These are phyloP conservation scores for Fusarium circinatum DNA, from an alignment of 2,329 filamentous ascomycete species.

Conservation along the genomic window DNA sequence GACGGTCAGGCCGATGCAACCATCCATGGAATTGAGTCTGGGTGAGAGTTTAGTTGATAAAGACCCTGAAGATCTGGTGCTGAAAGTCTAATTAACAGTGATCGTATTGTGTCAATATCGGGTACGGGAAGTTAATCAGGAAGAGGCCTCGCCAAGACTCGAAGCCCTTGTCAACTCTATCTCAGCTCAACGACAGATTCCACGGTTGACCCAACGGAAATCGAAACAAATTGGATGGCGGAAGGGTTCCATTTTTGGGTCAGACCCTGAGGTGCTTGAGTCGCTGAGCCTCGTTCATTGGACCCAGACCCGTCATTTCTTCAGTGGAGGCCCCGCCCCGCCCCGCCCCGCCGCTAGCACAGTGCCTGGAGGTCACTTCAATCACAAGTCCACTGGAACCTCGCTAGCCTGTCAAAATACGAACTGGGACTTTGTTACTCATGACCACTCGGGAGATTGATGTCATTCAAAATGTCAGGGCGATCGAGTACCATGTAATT, in stretches of 20 bases:
- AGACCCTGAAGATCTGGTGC: slow-evolving; percentile 1
- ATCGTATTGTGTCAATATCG: neutral
- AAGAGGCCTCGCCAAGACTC: neutral
- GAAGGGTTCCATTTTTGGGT: slow-evolving; percentile 20
- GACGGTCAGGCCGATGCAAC: slow-evolving; percentile 33
- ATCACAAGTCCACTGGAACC: slow-evolving; percentile 7
- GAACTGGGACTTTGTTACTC: neutral
- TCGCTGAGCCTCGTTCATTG: neutral
- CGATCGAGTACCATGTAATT: neutral
- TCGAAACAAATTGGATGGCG: slow-evolving; percentile 20
- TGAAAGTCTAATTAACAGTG: neutral
- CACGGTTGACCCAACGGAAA: slow-evolving; percentile 14
- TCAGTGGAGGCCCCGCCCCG: neutral
- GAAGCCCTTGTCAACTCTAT: neutral
- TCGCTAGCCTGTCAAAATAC: slow-evolving; percentile 21
- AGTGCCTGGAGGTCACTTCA: neutral
- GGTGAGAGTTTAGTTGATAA: neutral
- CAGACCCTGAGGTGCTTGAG: slow-evolving; percentile 17
- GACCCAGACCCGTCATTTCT: neutral
- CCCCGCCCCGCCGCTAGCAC: slow-evolving; percentile 3
- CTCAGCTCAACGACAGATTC: neutral
- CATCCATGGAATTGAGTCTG: slow-evolving; percentile 13
- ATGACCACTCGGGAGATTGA: slow-evolving; percentile 25
- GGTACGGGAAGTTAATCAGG: neutral
- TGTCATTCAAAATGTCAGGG: slow-evolving; percentile 24